phyloP scores from a whole-genome alignment of 192 early-diverging fungal genomes.

The Diversispora eburnea region DNA sequence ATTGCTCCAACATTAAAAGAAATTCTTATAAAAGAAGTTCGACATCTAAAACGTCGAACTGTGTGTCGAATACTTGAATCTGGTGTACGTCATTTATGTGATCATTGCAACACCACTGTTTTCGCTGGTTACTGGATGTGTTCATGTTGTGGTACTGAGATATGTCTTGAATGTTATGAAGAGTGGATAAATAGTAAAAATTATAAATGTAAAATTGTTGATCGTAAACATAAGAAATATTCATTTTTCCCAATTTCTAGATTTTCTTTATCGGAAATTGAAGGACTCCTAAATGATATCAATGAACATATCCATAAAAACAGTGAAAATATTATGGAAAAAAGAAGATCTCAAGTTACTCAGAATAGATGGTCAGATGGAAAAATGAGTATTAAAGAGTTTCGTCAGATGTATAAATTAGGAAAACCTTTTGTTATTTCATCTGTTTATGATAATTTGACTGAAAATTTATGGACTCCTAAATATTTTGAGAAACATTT shows the following conservation, averaged over 20 bases:
- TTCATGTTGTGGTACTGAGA: background rate
- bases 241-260: background rate
- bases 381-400: background rate
- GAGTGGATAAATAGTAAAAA: background rate
- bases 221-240: background rate
- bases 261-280: background rate
- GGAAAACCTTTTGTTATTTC: background rate
- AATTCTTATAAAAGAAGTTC: background rate
- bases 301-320: background rate
- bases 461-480: background rate
- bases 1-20: background rate
- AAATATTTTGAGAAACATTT: background rate
- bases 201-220: background rate
- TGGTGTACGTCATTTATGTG: background rate
- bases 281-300: background rate
- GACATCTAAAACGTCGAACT: background rate
- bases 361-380: background rate
- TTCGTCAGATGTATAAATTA: background rate
- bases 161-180: slow-evolving; percentile 3
- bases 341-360: background rate
- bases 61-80: no score
- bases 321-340: background rate
- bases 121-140: slow-evolving; percentile 18
- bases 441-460: background rate
- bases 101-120: slow-evolving; percentile 3